Percentiles rank a stretch among this genome's conserved stretches.
These are phyloP conservation scores for Thamnidium elegans DNA, from an alignment of 192 early-diverging fungal genomes.

Conservation along the genomic window DNA sequence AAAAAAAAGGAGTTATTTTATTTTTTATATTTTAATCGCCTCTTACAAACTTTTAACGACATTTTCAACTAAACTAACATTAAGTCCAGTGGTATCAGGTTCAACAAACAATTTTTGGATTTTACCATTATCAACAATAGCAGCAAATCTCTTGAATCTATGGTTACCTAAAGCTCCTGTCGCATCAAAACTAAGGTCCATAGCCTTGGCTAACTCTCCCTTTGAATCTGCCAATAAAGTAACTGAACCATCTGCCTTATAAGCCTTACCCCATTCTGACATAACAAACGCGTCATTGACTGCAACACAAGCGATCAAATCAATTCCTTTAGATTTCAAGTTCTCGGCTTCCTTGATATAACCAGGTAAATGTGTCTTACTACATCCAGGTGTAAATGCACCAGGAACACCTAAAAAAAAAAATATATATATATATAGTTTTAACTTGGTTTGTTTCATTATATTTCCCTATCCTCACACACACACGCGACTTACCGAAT, in stretches of 20 bases:
- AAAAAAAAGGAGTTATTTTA: neutral
- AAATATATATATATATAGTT: no score
- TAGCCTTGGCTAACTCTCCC: constrained; percentile 48
- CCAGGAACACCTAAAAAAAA: constrained; percentile 45
- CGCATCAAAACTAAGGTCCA: constrained; percentile 57
- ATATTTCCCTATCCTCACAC: no score
- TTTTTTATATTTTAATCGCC: neutral
- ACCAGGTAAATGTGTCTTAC: constrained; percentile 55
- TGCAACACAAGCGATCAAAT: constrained; percentile 50
- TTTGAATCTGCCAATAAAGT: constrained; percentile 53
- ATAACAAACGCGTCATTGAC: constrained; percentile 60
- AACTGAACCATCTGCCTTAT: constrained; percentile 42
- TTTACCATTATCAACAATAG: constrained; percentile 44
- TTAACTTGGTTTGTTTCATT: no score
- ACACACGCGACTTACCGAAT: neutral
- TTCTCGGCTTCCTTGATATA: constrained; percentile 45
- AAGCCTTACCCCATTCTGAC: constrained; percentile 49
- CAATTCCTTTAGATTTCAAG: constrained; percentile 50
- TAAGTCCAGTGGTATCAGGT: constrained; percentile 55
- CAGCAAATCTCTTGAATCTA: constrained; percentile 52
- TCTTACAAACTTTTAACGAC: constrained; percentile 41
- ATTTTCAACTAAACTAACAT: constrained; percentile 45
- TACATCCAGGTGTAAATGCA: constrained; percentile 67
- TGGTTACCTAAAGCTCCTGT: constrained; percentile 51
- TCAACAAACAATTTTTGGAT: constrained; percentile 32